These are phyloP conservation scores for Tulasnella sp. DNA, from an alignment of 768 basidiomycete species.

Conservation along the genomic window DNA sequence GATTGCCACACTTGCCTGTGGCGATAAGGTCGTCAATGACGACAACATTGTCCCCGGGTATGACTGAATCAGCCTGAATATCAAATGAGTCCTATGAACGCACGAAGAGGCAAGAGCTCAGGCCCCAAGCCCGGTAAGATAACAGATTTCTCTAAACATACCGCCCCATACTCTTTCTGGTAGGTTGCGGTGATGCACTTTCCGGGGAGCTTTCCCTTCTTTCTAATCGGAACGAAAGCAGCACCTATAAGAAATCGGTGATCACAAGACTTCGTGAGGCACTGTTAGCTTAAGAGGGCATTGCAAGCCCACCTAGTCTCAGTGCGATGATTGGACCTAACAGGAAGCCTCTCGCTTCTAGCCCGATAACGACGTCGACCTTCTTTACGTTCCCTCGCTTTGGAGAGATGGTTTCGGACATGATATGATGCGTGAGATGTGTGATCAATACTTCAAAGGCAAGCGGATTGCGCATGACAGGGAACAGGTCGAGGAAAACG, in stretches of 20 bases:
- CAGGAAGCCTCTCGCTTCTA: constrained; percentile 94
- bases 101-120: not conserved
- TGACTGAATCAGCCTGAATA: constrained; percentile 81
- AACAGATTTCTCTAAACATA: constrained; percentile 24
- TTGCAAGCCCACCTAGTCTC: constrained; percentile 39
- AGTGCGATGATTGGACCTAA: constrained; percentile 87
- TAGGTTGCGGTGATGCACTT: constrained; percentile 61
- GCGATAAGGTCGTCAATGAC: constrained; percentile 94
- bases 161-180: constrained; percentile 87
- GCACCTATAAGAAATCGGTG: constrained; percentile 36
- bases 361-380: constrained; percentile 85
- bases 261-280: not conserved
- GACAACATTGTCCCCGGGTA: constrained; percentile 70
- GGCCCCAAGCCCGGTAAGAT: not conserved
- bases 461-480: constrained; percentile 73
- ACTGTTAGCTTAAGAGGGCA: not conserved
- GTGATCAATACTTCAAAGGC: constrained; percentile 87
- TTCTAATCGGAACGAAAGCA: constrained; percentile 92
- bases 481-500: constrained; percentile 89
- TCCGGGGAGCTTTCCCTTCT: constrained; percentile 91
- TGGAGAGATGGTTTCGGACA: constrained; percentile 51
- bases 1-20: constrained; percentile 47
- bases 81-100: constrained; percentile 77
- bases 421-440: constrained; percentile 75
- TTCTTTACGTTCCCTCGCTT: constrained; percentile 34